phyloP scores from a whole-genome alignment of 2,329 filamentous ascomycete species.

The Alternaria ventricosa region DNA sequence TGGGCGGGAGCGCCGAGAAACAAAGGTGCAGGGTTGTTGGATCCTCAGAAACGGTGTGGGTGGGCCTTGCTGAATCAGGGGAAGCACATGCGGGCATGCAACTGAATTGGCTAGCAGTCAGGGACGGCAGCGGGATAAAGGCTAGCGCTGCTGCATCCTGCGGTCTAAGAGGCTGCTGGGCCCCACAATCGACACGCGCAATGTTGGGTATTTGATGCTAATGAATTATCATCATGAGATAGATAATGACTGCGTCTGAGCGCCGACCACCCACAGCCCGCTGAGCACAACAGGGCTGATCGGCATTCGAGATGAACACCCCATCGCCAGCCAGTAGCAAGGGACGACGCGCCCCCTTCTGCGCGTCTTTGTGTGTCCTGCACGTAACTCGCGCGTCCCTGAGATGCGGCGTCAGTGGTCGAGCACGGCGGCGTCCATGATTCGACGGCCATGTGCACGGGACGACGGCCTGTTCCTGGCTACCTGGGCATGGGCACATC shows the following conservation, averaged over 20 bases:
- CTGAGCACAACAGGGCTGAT: constrained; percentile 12
- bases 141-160: constrained; percentile 32
- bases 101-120: constrained; percentile 43
- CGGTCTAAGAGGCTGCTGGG: constrained; percentile 35
- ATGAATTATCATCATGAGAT: constrained; percentile 24
- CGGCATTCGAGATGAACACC: constrained; percentile 28
- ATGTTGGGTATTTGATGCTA: constrained; percentile 42
- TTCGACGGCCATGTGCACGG: constrained; percentile 42
- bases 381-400: constrained; percentile 43
- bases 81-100: constrained; percentile 37
- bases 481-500: constrained; percentile 7
- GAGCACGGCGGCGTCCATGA: constrained; percentile 32
- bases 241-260: constrained; percentile 9
- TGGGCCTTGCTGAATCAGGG: constrained; percentile 40
- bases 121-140: constrained; percentile 40
- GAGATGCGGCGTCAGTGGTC: constrained; percentile 37
- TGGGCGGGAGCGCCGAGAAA: constrained; percentile 27
- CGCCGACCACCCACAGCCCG: constrained; percentile 22
- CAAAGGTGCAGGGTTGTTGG: constrained; percentile 37
- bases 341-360: constrained; percentile 25
- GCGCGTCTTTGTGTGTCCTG: constrained; percentile 18
- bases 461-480: constrained; percentile 32
- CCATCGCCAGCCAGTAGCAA: constrained; percentile 27
- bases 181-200: constrained; percentile 40
- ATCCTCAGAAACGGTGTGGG: constrained; percentile 33